Evolutionary conservation across 2,329 filamentous ascomycete genomes (phyloP), one percentile per base, ranked within the genome.

Genomic region (Paecilomyces sp.): DNA sequence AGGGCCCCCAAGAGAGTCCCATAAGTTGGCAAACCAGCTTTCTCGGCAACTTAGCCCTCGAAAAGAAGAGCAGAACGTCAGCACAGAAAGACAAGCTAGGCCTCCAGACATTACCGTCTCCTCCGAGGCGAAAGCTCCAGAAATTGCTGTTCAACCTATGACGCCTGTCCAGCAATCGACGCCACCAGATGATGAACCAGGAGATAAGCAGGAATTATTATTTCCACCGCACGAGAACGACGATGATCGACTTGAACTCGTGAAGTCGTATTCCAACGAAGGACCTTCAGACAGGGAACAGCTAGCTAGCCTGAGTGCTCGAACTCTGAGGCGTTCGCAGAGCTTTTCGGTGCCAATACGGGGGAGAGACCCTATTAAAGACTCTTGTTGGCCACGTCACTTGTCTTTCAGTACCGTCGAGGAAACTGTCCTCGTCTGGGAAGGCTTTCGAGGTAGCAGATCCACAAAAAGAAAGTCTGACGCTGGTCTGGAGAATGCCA

Each of bases 341-440:
- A 79, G 77, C 58, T 70, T 66, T 53, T 61, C 65, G 57, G 68
- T 70, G n/a, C 61, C 75, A 25, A 59, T 12, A 36, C 57, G 5
- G 65, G 70, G 25, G 61, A 62, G 22, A 58, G 64, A 13, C 56
- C 59, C 13, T 58, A 66, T 9, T 63, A 65, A 28, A 61, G 68
- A 74, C 53, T 63, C 69, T 33, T 65, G 70, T 22, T 78, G 73
- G 63, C 70, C 74, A 12, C 73, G 78, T 7, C 77, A 76, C 61
- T 62, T 80, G 56, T 80, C 79, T 0, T 81, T 80, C 62, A 80
- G 77, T 63, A 72, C 72, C n/a, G 75, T 80, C 24, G 77, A 80
- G 64, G 76, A 79, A 60, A 72, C 76, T 1, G 68, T 79, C 11
- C 67, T 77, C 52, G 68, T 65, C 33, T 76, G 74, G 67, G 67